Evolutionary conservation across 257 asterid species (phyloP).

Genomic region (Primulina tabacum): DNA sequence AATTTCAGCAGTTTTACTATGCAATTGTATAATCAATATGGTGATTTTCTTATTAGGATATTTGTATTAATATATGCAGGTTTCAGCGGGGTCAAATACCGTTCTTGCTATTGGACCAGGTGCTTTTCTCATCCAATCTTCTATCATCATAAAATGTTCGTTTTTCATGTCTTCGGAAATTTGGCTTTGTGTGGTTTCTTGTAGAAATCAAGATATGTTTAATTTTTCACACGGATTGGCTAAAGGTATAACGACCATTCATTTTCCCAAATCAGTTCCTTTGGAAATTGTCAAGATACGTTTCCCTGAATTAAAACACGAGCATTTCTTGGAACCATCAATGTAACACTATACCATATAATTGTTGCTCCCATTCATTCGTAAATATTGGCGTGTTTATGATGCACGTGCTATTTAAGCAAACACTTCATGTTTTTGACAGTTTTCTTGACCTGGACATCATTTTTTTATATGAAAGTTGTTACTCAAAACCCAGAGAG

Average conservation of each 20-base stretch:
- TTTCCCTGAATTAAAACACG: background rate
- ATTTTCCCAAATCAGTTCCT: background rate
- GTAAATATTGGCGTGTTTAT: background rate
- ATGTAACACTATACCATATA: background rate
- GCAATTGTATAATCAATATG: too few species aligned
- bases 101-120: slow-evolving; percentile 99
- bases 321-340: background rate
- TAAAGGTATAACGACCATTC: background rate
- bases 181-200: background rate
- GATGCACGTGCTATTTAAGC: background rate
- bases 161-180: background rate
- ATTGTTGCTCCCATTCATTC: background rate
- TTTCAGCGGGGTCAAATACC: slow-evolving; percentile 87
- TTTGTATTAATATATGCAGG: slow-evolving; percentile 39
- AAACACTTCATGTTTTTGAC: background rate
- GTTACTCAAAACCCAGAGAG: background rate
- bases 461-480: background rate
- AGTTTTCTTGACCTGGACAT: background rate
- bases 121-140: slow-evolving; percentile 31
- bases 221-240: background rate
- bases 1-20: background rate
- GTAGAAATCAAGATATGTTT: slow-evolving; percentile 1
- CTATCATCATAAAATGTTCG: background rate
- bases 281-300: background rate
- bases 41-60: too few species aligned